These are phyloP conservation scores for Leccinum insolens DNA, from an alignment of 1,284 basidiomycete species.

Conservation along the genomic window DNA sequence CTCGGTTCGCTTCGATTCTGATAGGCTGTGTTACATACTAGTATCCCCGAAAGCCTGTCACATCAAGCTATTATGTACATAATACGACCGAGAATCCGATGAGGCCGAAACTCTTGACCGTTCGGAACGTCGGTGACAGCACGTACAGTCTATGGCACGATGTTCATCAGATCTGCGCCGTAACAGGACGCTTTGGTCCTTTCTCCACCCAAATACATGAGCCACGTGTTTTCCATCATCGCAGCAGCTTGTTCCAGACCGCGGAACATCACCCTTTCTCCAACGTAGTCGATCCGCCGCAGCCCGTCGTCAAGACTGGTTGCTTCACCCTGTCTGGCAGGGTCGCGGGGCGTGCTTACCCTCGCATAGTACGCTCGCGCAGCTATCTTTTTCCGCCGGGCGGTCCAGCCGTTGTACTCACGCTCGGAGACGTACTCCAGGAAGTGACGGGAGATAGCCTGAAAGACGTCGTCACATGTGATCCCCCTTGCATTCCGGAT, in stretches of 20 bases:
- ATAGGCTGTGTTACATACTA: too few relatives aligned
- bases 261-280: constrained; percentile 51
- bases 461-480: constrained; percentile 52
- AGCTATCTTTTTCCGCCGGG: constrained; percentile 36
- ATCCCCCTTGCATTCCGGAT: constrained; percentile 49
- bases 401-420: constrained; percentile 46
- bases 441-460: constrained; percentile 49
- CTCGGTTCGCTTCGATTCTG: too few relatives aligned
- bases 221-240: constrained; percentile 49
- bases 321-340: not conserved
- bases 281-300: constrained; percentile 54
- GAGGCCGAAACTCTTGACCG: not conserved
- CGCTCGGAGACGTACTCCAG: constrained; percentile 40
- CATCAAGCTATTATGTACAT: too few relatives aligned
- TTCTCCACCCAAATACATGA: constrained; percentile 37
- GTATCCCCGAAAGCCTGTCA: too few relatives aligned
- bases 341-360: constrained; percentile 16
- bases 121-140: not conserved
- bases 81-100: too few relatives aligned
- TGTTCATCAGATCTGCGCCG: not conserved
- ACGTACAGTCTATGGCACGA: not conserved
- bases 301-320: constrained; percentile 38
- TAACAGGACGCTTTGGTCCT: not conserved
- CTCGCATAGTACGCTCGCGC: constrained; percentile 39
- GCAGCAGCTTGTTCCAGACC: constrained; percentile 52